Base-by-base conservation (phyloP, 116 monocot species). In the Phalaenopsis hybrid region DNA sequence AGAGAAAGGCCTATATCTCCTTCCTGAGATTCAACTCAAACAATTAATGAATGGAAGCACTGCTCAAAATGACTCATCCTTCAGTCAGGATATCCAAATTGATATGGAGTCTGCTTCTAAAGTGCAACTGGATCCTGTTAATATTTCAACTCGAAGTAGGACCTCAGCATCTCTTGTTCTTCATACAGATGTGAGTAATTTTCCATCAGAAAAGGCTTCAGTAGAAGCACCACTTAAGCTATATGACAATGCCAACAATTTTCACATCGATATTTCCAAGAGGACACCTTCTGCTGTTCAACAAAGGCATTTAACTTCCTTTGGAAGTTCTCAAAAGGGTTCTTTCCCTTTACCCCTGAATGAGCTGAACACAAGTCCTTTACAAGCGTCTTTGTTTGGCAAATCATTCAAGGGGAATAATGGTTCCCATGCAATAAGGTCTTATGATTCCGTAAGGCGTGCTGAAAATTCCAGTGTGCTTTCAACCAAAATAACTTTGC, bases 1-100 rank as follows among this genome's bases (percentile, higher is more conserved):
- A 92, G 88, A 83, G 44, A 94, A 89, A 85, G 77, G 83, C 63
- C 65, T 96, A 43, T 87, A 91, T 6, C 87, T 94, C 79, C 88
- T 96, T 34, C 96, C 96, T 75, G 90, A 92, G 78, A 83, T 86
- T 61, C 87, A 94, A 78, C 83, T 83, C 74, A 57, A 83, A 55
- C 82, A 88, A 80, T 63, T 88, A 45, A 78, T 88, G 59, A 34
- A 81, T 11, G 82, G 34, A 79, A 72, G 77, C 17, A 55, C 78
- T 13, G 57, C 72, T 65, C 85, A 88, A 23, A n/a, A 33, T 69
- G 81, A 9, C 55, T 7, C 52, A 58, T 81, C 81, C n/a, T 57
- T 80, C 44, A 48, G 77, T 3, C 81, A 70, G 57, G 83, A 84
- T 85, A 63, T 75, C 20, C 82, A 81, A 72, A 81, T 74, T 50